Evolutionary conservation across 2,329 filamentous ascomycete species (phyloP).

Genomic region (Geosmithia putterillii): DNA sequence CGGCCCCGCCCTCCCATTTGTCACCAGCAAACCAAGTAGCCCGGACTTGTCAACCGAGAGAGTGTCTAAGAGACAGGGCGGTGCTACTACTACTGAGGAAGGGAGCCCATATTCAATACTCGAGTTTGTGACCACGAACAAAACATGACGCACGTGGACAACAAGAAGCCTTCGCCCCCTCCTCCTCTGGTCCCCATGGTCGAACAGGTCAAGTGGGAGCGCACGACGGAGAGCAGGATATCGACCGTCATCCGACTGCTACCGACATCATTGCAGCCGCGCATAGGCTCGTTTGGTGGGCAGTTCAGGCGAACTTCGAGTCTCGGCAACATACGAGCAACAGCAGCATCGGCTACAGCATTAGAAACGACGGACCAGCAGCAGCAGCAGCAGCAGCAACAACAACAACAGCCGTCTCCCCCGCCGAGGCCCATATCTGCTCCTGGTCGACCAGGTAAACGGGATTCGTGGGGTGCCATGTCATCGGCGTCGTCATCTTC

Average conservation of each 20-base stretch:
- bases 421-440: not conserved
- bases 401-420: not conserved
- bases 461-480: not conserved
- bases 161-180: slow-evolving; percentile 3
- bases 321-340: slow-evolving; percentile 11
- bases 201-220: slow-evolving; percentile 16
- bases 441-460: not conserved
- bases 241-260: slow-evolving; percentile 41
- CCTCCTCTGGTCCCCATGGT: slow-evolving; percentile 7
- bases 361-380: not conserved
- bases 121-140: too few species aligned
- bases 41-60: not conserved
- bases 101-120: too few species aligned
- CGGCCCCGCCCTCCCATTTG: not conserved
- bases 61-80: not conserved
- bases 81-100: not conserved
- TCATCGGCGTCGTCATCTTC: not conserved
- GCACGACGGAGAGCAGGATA: slow-evolving; percentile 19
- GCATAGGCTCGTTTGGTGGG: slow-evolving; percentile 32
- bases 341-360: not conserved
- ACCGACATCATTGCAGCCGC: slow-evolving; percentile 36
- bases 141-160: not conserved
- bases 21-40: not conserved
- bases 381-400: not conserved
- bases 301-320: slow-evolving; percentile 31